A percentile compares a stretch with the other conserved stretches of the same genome.
Conservation (phyloP, 306 rosid genomes). For the Citrullus mucosospermus region DNA sequence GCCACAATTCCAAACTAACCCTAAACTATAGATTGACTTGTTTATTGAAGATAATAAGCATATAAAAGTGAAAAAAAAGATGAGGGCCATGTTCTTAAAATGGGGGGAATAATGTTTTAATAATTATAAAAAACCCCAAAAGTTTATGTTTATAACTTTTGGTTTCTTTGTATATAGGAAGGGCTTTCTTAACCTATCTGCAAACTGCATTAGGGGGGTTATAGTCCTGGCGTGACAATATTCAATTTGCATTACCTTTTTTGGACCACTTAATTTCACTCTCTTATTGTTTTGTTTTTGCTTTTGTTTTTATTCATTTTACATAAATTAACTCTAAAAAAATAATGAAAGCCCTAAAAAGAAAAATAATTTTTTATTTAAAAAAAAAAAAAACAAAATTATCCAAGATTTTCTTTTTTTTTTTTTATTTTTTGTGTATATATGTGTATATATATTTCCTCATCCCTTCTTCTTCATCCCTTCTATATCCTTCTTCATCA, state of each 20-base stretch:
- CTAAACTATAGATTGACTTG: background rate
- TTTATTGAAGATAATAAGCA: background rate
- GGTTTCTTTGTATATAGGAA: background rate
- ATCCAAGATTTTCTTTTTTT: background rate
- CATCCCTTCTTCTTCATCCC: background rate
- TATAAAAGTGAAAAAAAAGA: background rate
- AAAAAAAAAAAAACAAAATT: background rate
- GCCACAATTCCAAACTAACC: too few species aligned
- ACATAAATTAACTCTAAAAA: background rate
- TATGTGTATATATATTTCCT: background rate
- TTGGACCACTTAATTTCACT: background rate
- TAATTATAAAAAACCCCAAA: background rate
- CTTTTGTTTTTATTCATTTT: constrained; percentile 5
- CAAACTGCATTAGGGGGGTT: constrained; percentile 5
- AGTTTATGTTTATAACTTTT: background rate
- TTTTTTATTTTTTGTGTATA: background rate
- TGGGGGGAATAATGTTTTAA: background rate
- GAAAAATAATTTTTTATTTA: background rate
- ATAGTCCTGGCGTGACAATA: constrained; percentile 11
- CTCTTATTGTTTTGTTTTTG: constrained; percentile 2
- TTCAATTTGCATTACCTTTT: constrained; percentile 8
- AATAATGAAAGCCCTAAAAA: background rate
- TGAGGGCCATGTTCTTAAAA: background rate
- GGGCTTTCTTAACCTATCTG: constrained; percentile 3
- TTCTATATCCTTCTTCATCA: background rate